phyloP scores from a whole-genome alignment of 129 eudicot genomes.

The Arctium minus region DNA sequence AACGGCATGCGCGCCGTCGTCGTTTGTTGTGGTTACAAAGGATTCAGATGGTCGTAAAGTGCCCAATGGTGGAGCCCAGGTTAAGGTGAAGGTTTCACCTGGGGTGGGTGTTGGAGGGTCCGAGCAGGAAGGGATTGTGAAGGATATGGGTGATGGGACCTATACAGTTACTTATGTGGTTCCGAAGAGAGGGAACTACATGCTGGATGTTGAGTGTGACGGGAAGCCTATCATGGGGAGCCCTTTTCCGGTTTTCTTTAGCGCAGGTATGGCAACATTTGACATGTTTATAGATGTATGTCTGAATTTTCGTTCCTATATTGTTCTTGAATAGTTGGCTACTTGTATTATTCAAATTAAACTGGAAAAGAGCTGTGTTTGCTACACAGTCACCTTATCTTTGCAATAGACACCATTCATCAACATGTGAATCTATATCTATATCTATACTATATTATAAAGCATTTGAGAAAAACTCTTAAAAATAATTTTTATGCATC shows the following conservation, averaged over 20 bases:
- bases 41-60: constrained; percentile 84
- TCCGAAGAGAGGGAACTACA: constrained; percentile 89
- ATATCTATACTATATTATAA: too few species aligned
- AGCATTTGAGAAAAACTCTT: too few species aligned
- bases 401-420: neutral
- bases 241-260: constrained; percentile 95
- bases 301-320: neutral
- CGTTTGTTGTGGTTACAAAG: constrained; percentile 76
- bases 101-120: constrained; percentile 88
- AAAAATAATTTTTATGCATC: too few species aligned
- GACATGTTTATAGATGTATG: neutral
- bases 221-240: constrained; percentile 91
- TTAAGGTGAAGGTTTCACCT: constrained; percentile 75
- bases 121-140: constrained; percentile 90
- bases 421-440: neutral
- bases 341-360: neutral
- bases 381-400: neutral
- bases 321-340: neutral
- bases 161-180: constrained; percentile 89
- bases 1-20: constrained; percentile 73
- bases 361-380: neutral
- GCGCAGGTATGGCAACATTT: constrained; percentile 50
- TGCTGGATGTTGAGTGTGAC: constrained; percentile 91
- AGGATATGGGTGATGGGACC: constrained; percentile 93
- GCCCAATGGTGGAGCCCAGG: constrained; percentile 65